phyloP scores from a whole-genome alignment of 192 early-diverging fungal genomes.

The Coemansia sp. region DNA sequence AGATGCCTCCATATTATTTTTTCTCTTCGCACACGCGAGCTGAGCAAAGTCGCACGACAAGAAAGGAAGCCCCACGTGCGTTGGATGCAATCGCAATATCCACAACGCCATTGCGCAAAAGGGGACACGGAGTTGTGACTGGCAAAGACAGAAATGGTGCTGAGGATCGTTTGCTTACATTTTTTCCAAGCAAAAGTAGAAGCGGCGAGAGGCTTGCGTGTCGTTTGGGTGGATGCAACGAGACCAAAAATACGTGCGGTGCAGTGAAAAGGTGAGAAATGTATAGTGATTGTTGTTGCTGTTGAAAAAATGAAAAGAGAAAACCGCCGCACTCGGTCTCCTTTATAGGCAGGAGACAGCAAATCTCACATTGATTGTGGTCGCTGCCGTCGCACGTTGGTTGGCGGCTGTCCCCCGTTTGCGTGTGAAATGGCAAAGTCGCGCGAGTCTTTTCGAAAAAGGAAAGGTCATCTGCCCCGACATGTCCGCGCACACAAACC shows the following conservation, averaged over 20 bases:
- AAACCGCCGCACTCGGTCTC: neutral
- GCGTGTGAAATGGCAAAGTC: constrained; percentile 1
- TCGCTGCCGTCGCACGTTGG: constrained; percentile 3
- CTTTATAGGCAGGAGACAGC: neutral
- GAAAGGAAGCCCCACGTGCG: neutral
- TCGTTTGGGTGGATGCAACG: neutral
- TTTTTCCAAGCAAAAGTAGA: neutral
- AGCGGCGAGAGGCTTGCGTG: neutral
- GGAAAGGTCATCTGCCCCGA: neutral
- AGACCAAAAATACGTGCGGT: neutral
- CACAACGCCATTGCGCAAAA: neutral
- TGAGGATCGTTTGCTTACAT: too few relatives aligned
- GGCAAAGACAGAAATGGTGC: neutral
- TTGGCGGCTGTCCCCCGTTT: neutral
- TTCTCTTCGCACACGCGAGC: neutral
- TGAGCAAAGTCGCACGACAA: neutral
- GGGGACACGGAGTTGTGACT: neutral
- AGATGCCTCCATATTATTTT: neutral
- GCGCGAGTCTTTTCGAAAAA: neutral
- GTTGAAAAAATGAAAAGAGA: neutral
- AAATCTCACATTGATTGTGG: neutral
- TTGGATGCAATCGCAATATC: neutral
- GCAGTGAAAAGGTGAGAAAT: neutral
- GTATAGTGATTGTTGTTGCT: neutral
- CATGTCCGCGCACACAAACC: constrained; percentile 2